Conservation (phyloP, 495 filamentous ascomycete species). For the Articulospora tetracladia region DNA sequence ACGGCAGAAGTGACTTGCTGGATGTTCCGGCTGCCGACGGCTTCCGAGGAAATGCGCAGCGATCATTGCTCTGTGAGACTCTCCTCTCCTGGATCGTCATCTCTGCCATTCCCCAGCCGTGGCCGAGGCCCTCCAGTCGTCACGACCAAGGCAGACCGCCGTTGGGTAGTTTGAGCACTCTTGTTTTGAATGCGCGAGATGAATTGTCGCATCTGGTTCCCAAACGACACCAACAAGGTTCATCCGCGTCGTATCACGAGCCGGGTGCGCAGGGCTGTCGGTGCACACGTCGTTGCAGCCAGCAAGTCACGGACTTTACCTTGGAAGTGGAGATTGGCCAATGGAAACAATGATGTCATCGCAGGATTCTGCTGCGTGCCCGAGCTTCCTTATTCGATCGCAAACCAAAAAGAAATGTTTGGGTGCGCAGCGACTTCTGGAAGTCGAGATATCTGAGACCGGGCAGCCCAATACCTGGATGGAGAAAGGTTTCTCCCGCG, state of each 20-base stretch:
- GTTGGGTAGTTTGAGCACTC: too few relatives aligned
- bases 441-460: too few relatives aligned
- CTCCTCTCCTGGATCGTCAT: too few relatives aligned
- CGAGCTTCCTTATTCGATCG: neutral
- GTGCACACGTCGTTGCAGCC: neutral
- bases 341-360: neutral
- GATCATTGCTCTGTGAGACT: too few relatives aligned
- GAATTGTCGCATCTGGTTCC: neutral
- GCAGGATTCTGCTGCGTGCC: neutral
- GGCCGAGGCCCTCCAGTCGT: too few relatives aligned
- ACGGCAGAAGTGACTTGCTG: neutral
- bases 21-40: neutral
- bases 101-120: too few relatives aligned
- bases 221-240: too few relatives aligned
- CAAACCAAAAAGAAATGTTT: neutral
- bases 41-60: too few relatives aligned
- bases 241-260: neutral
- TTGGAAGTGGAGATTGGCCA: conserved; percentile 4
- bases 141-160: too few relatives aligned
- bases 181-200: too few relatives aligned
- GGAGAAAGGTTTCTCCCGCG: neutral
- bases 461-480: too few relatives aligned
- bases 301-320: neutral
- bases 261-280: neutral
- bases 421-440: neutral